phyloP scores from a whole-genome alignment of 768 basidiomycete species.

The Crassisporium funariophilum region DNA sequence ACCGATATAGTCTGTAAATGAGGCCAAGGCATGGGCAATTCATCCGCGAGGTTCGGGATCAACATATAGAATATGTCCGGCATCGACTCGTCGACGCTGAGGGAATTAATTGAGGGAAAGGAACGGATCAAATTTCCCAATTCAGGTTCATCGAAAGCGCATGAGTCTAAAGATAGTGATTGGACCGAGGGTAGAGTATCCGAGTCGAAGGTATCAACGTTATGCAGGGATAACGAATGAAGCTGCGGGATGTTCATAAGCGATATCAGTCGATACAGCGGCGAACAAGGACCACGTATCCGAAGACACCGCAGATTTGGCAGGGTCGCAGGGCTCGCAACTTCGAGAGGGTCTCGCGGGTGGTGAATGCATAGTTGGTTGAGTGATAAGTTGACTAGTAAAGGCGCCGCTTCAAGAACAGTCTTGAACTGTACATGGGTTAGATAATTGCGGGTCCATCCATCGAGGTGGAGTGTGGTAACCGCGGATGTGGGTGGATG shows the following conservation, averaged over 20 bases:
- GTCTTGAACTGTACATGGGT: constrained; percentile 36
- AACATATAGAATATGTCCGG: constrained; percentile 33
- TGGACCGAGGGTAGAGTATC: constrained; percentile 33
- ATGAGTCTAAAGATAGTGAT: constrained; percentile 34
- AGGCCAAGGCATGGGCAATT: constrained; percentile 33
- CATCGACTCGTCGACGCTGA: constrained; percentile 37
- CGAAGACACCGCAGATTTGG: constrained; percentile 42
- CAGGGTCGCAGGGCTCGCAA: constrained; percentile 31
- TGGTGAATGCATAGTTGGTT: constrained; percentile 39
- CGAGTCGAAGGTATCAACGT: constrained; percentile 36
- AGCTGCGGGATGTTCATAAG: constrained; percentile 38
- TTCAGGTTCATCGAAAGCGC: constrained; percentile 34
- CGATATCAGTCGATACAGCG: constrained; percentile 36
- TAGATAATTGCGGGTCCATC: constrained; percentile 37
- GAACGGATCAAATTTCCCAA: constrained; percentile 33
- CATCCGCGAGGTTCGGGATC: constrained; percentile 15
- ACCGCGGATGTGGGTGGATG: constrained; percentile 38
- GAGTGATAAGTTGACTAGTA: constrained; percentile 43
- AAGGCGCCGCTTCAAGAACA: constrained; percentile 35
- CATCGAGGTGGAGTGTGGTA: constrained; percentile 47
- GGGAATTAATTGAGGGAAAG: constrained; percentile 35
- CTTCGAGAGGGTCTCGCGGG: constrained; percentile 32
- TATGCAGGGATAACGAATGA: constrained; percentile 36
- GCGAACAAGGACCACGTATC: constrained; percentile 37
- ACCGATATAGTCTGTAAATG: constrained; percentile 34